These are phyloP conservation scores for Phaeodactylum tricornutum DNA, from an alignment of 108 stramenopile genomes.

Conservation along the genomic window DNA sequence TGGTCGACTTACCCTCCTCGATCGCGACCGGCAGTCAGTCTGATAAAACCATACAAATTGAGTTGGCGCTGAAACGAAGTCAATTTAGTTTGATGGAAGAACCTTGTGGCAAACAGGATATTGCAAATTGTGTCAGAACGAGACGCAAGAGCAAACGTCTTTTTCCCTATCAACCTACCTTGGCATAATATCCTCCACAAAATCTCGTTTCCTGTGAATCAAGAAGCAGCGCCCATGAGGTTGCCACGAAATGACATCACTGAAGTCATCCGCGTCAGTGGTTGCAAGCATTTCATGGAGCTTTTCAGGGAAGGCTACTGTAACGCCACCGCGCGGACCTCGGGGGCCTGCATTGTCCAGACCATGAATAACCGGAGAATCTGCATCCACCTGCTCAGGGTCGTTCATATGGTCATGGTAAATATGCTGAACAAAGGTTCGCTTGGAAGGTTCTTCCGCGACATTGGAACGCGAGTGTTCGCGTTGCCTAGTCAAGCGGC, in stretches of 20 bases:
- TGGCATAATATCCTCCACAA: conserved; percentile 32
- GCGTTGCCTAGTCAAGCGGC: too few relatives aligned
- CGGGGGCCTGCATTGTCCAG: conserved; percentile 37
- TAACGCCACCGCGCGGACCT: conserved; percentile 5
- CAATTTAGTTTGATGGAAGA: conserved; percentile 12
- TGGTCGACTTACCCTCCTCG: conserved; percentile 17
- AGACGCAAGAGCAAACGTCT: not conserved
- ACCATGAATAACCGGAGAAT: conserved; percentile 29
- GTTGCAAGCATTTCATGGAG: conserved; percentile 64
- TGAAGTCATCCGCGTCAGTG: conserved; percentile 43
- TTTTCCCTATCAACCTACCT: not conserved
- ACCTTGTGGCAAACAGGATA: conserved; percentile 4
- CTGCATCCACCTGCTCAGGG: not conserved
- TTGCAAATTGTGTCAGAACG: not conserved
- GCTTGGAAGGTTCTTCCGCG: conserved; percentile 1
- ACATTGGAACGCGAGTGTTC: too few relatives aligned
- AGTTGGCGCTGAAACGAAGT: conserved; percentile 22
- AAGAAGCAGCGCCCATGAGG: conserved; percentile 84
- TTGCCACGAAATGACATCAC: conserved; percentile 75
- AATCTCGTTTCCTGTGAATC: conserved; percentile 77
- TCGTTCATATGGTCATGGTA: conserved; percentile 68
- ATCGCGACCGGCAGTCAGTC: conserved; percentile 32
- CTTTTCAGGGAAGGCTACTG: conserved; percentile 29
- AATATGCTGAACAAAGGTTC: conserved; percentile 36
- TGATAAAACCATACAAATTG: conserved; percentile 40